Base-by-base conservation (phyloP, 2,329 filamentous ascomycete genomes). In the Colletotrichum sp. region DNA sequence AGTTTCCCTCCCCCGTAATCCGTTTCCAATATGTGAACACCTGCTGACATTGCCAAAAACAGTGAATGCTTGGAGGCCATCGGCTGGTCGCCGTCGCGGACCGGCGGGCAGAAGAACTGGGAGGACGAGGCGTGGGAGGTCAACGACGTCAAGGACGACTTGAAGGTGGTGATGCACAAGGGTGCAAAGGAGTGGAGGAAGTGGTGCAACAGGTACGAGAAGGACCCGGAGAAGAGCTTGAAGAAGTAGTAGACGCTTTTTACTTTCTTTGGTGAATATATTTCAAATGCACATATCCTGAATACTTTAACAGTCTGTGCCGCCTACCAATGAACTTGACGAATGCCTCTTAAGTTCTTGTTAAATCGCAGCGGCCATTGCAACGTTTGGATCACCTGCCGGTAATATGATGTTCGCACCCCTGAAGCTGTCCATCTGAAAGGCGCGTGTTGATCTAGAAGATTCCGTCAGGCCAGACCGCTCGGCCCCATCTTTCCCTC, bases 41-140 rank as follows among this genome's bases (percentile, higher is more conserved):
- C n/a, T 26, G 28, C 71, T 72, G 9, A 72, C 64, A 9, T 21
- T 2, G 26, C 16, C 1, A 34, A 21, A 6, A 21, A 15, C 3
- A 76, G 73, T 21, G 73, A 76, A 8, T 76, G 73, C 10, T 15
- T 76, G 7, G 73, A 76, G 26, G 73, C 73, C 3, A 76, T 76
- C 28, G 73, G 73, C 9, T 76, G 73, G 73, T 76, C 73, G n/a
- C 73, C 73, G 0, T 64, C 73, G 9, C 32, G 30, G 12, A 76
- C 73, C 0, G 39, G 70, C 0, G 73, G 73, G 2, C 73, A 76
- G 59, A 39, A 76, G 57, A 76, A 76, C 57, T 76, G 73, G 73
- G 73, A 76, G 65, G 73, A 76, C 26, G 73, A 76, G 57, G 73
- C 69, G 4, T 76, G 73, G 73, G 73, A 76, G 57, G 57, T 72